Base-by-base conservation (phyloP, 352 stramenopile genomes). In the Phytophthora pistaciae region DNA sequence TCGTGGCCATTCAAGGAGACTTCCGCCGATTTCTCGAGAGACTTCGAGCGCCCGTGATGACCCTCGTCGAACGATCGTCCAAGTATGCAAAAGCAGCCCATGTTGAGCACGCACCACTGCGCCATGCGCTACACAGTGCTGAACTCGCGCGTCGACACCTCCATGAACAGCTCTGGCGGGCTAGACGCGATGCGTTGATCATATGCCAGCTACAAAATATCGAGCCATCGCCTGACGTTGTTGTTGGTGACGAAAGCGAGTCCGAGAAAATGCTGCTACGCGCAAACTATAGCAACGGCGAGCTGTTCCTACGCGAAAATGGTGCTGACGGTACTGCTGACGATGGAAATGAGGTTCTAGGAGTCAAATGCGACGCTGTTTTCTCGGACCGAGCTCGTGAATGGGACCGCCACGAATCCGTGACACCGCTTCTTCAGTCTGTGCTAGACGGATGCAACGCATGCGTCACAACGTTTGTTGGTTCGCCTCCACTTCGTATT, bases 161-260 rank as follows among this genome's bases (percentile, higher is more conserved):
- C 56, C 85, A 93, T 56, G 87, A 94, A 9, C 85, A 94, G 55
- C 60, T 94, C 31, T 94, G 87, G 87, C 67, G 71, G 0, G 62
- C 86, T 10, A 69, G 79, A 21, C 77, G 76, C 5, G 85, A 94
- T 44, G 85, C 87, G 5, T 44, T 90, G 16, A 66, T 94, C 6
- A 70, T 92, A 27, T 91, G 82, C 31, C 87, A 94, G 69, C 80
- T 93, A 21, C 80, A 87, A n/a, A 86, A 88, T 29, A 36, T 70
- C 2, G 65, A 66, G 25, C 18, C 57, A 13, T n/a, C 31, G 52
- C 27, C 44, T 38, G 40, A 65, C 16, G 25, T 20, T 40, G 44
- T 60, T 55, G 38, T 48, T 29, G 59, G 49, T 2, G 36, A 55
- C 27, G 44, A 66, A 31, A 64, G 21, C 9, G 27, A 65, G 5